Evolutionary conservation across 495 filamentous ascomycete species (phyloP).

Genomic region (Trichocladium uniseriatum): DNA sequence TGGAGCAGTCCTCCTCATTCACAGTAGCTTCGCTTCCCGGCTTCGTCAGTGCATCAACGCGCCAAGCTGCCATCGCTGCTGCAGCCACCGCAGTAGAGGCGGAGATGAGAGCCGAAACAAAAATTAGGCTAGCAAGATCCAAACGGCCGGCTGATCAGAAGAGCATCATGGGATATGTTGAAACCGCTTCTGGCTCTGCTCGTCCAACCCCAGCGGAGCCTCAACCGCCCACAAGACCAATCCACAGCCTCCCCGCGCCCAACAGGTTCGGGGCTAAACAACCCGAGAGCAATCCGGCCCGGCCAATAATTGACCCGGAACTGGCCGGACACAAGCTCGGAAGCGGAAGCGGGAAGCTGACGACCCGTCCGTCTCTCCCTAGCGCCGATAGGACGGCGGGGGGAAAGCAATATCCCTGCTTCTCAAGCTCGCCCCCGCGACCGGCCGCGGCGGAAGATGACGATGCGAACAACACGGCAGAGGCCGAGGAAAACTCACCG

Average conservation of each 20-base stretch:
- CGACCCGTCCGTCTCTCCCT: conserved; percentile 8
- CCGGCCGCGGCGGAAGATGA: conserved; percentile 9
- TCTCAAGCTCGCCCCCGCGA: conserved; percentile 39
- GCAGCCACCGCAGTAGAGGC: conserved; percentile 19
- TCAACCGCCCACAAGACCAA: neutral
- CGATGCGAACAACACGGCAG: neutral
- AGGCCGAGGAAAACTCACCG: conserved; percentile 18
- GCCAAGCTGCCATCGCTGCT: conserved; percentile 31
- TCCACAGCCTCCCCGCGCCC: neutral
- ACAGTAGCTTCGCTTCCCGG: conserved; percentile 33
- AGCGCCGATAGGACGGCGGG: conserved; percentile 2
- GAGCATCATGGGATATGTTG: conserved; percentile 32
- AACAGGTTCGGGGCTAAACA: conserved; percentile 3
- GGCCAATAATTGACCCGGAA: conserved; percentile 25
- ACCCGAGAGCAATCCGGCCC: conserved; percentile 5
- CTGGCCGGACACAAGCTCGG: conserved; percentile 32
- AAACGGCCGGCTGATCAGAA: conserved; percentile 32
- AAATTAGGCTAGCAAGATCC: conserved; percentile 18
- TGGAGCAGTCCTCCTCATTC: conserved; percentile 36
- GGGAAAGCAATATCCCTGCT: conserved; percentile 35
- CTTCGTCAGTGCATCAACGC: conserved; percentile 36
- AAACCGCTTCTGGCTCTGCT: conserved; percentile 9
- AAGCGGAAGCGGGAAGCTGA: conserved; percentile 18
- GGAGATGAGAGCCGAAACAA: conserved; percentile 13
- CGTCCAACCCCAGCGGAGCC: neutral